Base-by-base conservation (phyloP, 768 basidiomycete species). In the Leccinum subtestaceum region DNA sequence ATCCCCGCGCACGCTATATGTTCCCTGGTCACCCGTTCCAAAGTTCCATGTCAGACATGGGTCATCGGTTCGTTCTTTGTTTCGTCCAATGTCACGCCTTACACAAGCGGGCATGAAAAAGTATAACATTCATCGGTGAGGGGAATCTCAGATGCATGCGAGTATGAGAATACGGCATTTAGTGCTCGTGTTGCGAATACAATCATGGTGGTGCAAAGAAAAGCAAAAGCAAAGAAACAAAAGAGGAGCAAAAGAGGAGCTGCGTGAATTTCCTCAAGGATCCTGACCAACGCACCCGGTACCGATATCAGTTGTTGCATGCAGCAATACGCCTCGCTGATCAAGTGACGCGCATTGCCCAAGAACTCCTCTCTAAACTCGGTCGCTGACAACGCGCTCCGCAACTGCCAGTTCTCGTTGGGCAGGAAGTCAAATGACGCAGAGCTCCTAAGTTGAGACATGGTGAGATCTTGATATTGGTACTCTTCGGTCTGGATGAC, bases 301-400 rank as follows among this genome's bases (percentile, higher is more conserved):
- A 27, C 27, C 27, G 27, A 27, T 27, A 27, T 27, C 47, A 85
- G 84, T 66, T 95, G 92, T 73, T 99, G 96, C 66, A 98, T 98
- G 74, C 95, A 81, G 79, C 95, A 98, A 76, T 96, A 99, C 12
- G 94, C 93, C 78, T 99, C 97, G 67, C 90, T 94, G 71, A 98
- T 91, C 72, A 98, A 78, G 77, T 92, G 97, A 59, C 97, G 82
- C 47, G 96, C 95, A 70, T 97, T 96, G 71, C 98, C 97, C 73
- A 98, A 80, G 72, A 98, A 98, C 57, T 97, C 95, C 4, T 94
- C 94, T 27, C 27, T 8, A 27, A 27, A 27, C 27, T 27, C 27
- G 8, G 27, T 27, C 27, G 27, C 81, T 83, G 19, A 98, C 85
- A 27, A 97, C 89, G 51, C 82, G 83, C 74, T 91, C 93, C 2